Evolutionary conservation across 345 rosid genomes (phyloP).

Genomic region (Noccaea bulbosa): DNA sequence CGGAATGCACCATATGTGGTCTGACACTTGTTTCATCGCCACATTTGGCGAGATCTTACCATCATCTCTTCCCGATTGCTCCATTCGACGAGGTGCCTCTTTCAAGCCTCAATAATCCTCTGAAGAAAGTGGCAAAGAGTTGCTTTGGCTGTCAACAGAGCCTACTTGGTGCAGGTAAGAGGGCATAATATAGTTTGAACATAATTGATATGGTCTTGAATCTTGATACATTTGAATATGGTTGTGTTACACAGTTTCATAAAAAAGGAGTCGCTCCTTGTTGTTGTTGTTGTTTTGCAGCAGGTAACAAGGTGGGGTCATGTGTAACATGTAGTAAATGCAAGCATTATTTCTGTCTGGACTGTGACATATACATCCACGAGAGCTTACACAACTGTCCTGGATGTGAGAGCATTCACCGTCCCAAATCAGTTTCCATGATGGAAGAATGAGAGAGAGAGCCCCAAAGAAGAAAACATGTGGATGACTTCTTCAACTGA

Average conservation of each 20-base stretch:
- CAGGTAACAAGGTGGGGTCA: conserved; percentile 66
- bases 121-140: conserved; percentile 45
- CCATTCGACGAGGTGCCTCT: conserved; percentile 74
- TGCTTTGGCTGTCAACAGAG: conserved; percentile 91
- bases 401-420: conserved; percentile 80
- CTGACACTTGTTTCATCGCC: conserved; percentile 94
- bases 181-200: background rate
- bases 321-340: conserved; percentile 73
- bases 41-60: conserved; percentile 94
- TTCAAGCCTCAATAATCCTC: conserved; percentile 45
- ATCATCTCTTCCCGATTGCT: conserved; percentile 89
- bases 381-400: conserved; percentile 96
- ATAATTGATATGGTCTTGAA: background rate
- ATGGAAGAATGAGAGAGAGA: conserved; percentile 42
- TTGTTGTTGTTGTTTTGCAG: conserved; percentile 25
- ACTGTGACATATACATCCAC: conserved; percentile 91
- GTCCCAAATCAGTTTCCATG: conserved; percentile 41
- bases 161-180: conserved; percentile 61
- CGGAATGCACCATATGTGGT: conserved; percentile 86
- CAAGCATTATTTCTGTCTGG: conserved; percentile 75
- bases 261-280: background rate
- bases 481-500: no score
- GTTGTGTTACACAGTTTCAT: no score
- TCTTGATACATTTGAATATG: background rate
- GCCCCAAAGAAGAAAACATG: no score